phyloP scores from a whole-genome alignment of 1,139 yeast genomes.

The Geotrichum carabidarum region DNA sequence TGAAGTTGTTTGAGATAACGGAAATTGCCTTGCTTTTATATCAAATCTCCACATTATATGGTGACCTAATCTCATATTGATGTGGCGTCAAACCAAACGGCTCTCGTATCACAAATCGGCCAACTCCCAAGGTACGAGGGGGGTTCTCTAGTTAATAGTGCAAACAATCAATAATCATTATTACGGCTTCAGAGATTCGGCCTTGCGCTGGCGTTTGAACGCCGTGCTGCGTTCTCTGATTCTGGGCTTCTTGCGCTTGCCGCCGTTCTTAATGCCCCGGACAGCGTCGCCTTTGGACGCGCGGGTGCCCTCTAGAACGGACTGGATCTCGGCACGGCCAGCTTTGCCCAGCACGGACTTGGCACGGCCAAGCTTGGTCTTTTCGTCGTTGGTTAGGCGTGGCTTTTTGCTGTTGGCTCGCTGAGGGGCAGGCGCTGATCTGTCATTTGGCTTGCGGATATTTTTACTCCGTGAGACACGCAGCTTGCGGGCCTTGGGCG shows the following conservation, averaged over 20 bases:
- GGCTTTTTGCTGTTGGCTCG: constrained; percentile 18
- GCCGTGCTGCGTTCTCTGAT: constrained; percentile 61
- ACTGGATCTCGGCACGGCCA: constrained; percentile 60
- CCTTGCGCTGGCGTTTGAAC: constrained; percentile 40
- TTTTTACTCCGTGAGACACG: constrained; percentile 76
- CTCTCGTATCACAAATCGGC: not conserved
- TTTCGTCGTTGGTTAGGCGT: constrained; percentile 43
- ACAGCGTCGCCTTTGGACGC: constrained; percentile 64
- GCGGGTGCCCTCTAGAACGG: constrained; percentile 73
- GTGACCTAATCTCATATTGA: not conserved
- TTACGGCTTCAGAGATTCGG: not conserved
- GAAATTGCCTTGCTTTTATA: not conserved
- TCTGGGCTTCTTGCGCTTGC: constrained; percentile 51
- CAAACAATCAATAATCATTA: too few relatives aligned
- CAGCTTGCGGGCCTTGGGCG: constrained; percentile 52
- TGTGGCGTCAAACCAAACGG: not conserved
- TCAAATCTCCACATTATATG: too few relatives aligned
- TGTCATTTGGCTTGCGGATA: constrained; percentile 43
- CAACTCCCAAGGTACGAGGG: not conserved
- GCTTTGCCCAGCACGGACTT: constrained; percentile 69
- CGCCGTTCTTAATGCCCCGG: constrained; percentile 24
- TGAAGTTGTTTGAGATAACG: too few relatives aligned
- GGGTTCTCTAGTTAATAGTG: too few relatives aligned
- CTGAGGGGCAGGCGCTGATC: constrained; percentile 23
- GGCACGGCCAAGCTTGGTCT: constrained; percentile 77